Percentiles rank a stretch among this genome's conserved stretches.
Conservation (phyloP, 2,329 filamentous ascomycete species). For the Beauveria rudraprayagi region DNA sequence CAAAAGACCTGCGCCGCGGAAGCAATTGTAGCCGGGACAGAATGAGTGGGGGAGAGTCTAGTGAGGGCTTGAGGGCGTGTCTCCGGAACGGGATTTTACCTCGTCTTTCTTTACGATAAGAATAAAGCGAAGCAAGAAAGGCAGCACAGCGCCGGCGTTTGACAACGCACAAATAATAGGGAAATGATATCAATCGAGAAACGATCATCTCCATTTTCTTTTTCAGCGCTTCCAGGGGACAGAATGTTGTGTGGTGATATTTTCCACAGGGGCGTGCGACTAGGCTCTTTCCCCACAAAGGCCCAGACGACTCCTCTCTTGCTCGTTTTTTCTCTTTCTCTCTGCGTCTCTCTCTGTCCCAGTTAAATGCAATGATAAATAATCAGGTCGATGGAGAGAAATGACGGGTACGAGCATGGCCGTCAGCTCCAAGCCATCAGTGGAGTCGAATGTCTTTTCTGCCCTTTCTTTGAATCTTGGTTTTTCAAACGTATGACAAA, state of each 20-base stretch:
- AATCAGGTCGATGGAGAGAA: not conserved
- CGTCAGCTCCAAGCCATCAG: slow-evolving; percentile 1
- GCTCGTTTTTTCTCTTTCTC: too few species aligned
- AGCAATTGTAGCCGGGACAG: not conserved
- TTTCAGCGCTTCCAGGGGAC: too few species aligned
- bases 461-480: not conserved
- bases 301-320: too few species aligned
- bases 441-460: not conserved
- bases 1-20: not conserved
- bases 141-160: not conserved
- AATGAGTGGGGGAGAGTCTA: not conserved
- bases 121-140: not conserved
- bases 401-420: not conserved
- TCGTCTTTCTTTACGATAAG: too few species aligned
- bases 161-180: too few species aligned
- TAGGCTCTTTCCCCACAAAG: too few species aligned
- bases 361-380: not conserved
- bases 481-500: not conserved
- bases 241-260: too few species aligned
- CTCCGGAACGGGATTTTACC: not conserved
- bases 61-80: slow-evolving; percentile 5
- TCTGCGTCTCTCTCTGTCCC: not conserved
- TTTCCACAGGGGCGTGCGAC: too few species aligned
- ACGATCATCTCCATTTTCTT: too few species aligned
- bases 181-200: too few species aligned